Percentiles rank a stretch among this genome's conserved stretches.
phyloP scores from a whole-genome alignment of 2,329 filamentous ascomycete species.

The Chalara sp. region DNA sequence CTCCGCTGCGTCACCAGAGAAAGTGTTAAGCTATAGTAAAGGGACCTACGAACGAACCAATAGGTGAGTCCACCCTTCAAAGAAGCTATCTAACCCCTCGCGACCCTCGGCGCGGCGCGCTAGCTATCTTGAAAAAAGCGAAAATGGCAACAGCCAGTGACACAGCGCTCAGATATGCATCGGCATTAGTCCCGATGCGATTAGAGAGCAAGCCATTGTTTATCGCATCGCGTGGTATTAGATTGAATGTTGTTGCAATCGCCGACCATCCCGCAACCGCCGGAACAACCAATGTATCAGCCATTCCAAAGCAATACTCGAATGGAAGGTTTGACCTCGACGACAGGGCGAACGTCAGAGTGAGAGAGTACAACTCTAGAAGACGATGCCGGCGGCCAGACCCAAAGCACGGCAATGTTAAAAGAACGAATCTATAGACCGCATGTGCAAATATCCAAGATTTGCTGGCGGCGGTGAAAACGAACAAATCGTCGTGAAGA shows the following conservation, averaged over 20 bases:
- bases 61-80: slow-evolving; percentile 1
- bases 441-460: slow-evolving; percentile 23
- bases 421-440: slow-evolving; percentile 19
- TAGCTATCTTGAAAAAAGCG: slow-evolving; percentile 11
- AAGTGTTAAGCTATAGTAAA: too few species aligned
- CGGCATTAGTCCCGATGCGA: slow-evolving; percentile 6
- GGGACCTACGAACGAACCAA: neutral
- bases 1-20: neutral
- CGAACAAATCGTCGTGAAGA: slow-evolving; percentile 16
- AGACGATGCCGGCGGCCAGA: slow-evolving; percentile 20
- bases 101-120: neutral
- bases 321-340: slow-evolving; percentile 8
- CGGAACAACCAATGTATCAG: slow-evolving; percentile 13
- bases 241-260: slow-evolving; percentile 11
- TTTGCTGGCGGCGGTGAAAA: slow-evolving; percentile 21
- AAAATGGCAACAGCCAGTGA: slow-evolving; percentile 11
- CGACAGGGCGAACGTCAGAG: slow-evolving; percentile 9
- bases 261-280: slow-evolving; percentile 10
- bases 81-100: slow-evolving; percentile 7
- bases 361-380: slow-evolving; percentile 17
- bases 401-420: slow-evolving; percentile 20
- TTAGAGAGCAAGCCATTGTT: slow-evolving; percentile 8
- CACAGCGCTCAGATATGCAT: slow-evolving; percentile 9
- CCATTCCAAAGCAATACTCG: slow-evolving; percentile 14
- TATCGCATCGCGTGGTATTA: slow-evolving; percentile 9